Evolutionary conservation across 2,329 filamentous ascomycete species (phyloP).

Genomic region (Fusarium circinatum): DNA sequence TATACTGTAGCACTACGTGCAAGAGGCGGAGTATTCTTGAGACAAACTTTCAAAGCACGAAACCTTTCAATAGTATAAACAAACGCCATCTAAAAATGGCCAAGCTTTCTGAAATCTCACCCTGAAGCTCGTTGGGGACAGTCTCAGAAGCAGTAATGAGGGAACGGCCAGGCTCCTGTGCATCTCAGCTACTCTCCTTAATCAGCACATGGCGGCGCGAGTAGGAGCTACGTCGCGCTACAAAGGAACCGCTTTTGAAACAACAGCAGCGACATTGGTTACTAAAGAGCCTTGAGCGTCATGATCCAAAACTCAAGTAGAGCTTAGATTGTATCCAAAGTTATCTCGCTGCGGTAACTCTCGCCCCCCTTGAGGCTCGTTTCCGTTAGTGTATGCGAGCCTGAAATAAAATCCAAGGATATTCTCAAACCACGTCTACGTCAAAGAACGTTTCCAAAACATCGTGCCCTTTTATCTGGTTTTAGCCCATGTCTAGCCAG

Average conservation of each 20-base stretch:
- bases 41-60: neutral
- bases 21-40: neutral
- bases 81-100: neutral
- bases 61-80: neutral
- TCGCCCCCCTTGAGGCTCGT: neutral
- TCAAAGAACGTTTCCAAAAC: rapidly evolving
- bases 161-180: rapidly evolving
- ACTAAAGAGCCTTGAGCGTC: rapidly evolving
- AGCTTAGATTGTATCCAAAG: rapidly evolving
- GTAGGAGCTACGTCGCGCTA: neutral
- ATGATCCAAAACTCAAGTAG: rapidly evolving
- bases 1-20: too few species aligned
- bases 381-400: neutral
- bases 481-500: neutral
- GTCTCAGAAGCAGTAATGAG: neutral
- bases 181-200: neutral
- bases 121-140: rapidly evolving
- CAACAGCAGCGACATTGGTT: neutral
- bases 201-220: rapidly evolving
- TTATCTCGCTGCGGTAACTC: neutral
- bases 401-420: too few species aligned
- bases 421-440: rapidly evolving
- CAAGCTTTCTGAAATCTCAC: neutral
- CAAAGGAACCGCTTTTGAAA: neutral
- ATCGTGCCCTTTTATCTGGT: neutral